Base-by-base conservation (phyloP, 2,329 filamentous ascomycete species). In the Fusarium sp. region DNA sequence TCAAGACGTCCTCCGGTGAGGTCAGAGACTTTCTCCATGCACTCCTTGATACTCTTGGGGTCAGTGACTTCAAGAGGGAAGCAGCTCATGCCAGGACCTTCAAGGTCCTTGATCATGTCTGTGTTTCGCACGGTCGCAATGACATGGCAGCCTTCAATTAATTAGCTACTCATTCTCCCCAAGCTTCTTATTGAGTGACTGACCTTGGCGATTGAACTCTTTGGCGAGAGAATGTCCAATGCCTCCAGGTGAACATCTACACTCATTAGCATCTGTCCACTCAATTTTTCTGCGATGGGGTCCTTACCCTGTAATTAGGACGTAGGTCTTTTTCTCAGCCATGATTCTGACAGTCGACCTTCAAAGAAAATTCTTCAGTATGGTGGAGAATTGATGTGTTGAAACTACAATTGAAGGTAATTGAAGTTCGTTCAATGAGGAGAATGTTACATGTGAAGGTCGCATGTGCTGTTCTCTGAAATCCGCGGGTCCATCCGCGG, bases 171-270 rank as follows among this genome's bases (percentile, higher is more conserved):
- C 12, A 6, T 16, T 1, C 1, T 12, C 18, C 2, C 1, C 1
- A 1, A 2, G 5, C 1, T 11, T 13, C 13, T 20, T 7, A 7
- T 2, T 0, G 2, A 10, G 2, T 6, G 4, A 64, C 59, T 34
- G 58, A 87, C 86, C 87, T 78, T 82, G 82, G 13, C 75, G 78
- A 41, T 87, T 83, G 54, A 88, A 89, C 65, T 87, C 86, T 3
- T 83, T 72, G 18, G 84, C 86, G 13, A 89, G 58, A 5, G 84
- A 84, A 73, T 87, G 82, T 41, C 87, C 87, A 62, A 89, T 89
- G 30, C 87, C 87, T 16, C 87, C 87, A 3, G 87, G 85, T 9
- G 87, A 85, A 73, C 87, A 88, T 16, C 87, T 89, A 34, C n/a
- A 2, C 22, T 43, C 13, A 27, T 46, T 34, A 58, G 59, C 18